Percentiles rank a stretch among this genome's conserved stretches.
Conservation (phyloP, 768 basidiomycete species). For the Termitomyces sp. region DNA sequence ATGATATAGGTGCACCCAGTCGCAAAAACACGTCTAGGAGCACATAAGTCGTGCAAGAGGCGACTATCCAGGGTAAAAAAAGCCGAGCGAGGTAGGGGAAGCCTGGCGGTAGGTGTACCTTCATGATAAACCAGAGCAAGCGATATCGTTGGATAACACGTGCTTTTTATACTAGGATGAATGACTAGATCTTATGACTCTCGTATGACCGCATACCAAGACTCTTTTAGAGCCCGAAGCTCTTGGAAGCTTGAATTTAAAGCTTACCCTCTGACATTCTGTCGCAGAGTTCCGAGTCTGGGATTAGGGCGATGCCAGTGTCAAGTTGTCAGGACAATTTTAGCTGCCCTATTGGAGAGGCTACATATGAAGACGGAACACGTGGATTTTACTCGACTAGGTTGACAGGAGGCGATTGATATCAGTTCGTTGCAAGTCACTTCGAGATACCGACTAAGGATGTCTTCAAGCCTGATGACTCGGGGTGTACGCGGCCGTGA, state of each 20-base stretch:
- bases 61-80: neutral
- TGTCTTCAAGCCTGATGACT: no score
- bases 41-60: neutral
- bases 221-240: neutral
- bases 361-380: no score
- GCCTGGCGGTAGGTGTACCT: conserved; percentile 4
- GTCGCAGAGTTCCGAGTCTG: no score
- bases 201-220: neutral
- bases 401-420: no score
- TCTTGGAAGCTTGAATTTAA: no score
- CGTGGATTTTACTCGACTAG: no score
- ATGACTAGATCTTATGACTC: neutral
- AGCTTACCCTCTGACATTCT: no score
- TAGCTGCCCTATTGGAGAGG: neutral
- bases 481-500: no score
- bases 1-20: neutral
- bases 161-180: neutral
- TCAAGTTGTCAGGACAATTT: neutral
- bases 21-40: conserved; percentile 1
- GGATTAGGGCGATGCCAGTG: no score
- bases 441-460: no score
- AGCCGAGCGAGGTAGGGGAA: conserved; percentile 4
- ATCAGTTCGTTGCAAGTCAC: no score
- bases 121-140: neutral
- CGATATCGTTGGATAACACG: neutral